A percentile compares a stretch with the other conserved stretches of the same genome.
Evolutionary conservation across 495 filamentous ascomycete species (phyloP).

Genomic region (Cladorrhinum samala): DNA sequence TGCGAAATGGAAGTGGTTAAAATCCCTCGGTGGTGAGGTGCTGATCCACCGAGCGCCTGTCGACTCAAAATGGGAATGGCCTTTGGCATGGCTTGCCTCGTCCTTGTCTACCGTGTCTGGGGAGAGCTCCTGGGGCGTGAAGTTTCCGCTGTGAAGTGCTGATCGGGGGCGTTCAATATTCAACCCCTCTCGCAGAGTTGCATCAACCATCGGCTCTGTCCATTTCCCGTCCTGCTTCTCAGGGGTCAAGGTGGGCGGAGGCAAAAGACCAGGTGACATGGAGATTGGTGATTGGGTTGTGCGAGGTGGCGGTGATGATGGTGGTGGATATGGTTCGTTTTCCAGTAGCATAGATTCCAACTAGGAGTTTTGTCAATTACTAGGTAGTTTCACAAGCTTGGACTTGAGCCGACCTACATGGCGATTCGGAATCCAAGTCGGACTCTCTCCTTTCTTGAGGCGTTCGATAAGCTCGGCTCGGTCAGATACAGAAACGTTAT

Average conservation of each 20-base stretch:
- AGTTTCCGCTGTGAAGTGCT: constrained; percentile 84
- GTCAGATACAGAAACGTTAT: constrained; percentile 37
- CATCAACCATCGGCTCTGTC: constrained; percentile 20
- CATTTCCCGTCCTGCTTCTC: constrained; percentile 27
- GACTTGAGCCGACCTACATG: constrained; percentile 46
- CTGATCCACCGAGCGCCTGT: constrained; percentile 29
- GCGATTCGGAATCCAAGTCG: constrained; percentile 63
- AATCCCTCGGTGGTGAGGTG: constrained; percentile 43
- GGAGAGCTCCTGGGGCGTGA: constrained; percentile 53
- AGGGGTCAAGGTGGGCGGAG: constrained; percentile 37
- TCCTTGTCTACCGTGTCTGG: not conserved
- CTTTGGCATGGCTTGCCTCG: not conserved
- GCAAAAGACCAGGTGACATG: constrained; percentile 28
- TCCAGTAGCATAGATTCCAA: constrained; percentile 35
- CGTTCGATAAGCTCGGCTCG: constrained; percentile 77
- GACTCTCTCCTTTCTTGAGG: constrained; percentile 73
- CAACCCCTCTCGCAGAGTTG: constrained; percentile 35
- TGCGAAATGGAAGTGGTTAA: constrained; percentile 34
- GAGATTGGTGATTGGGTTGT: constrained; percentile 34
- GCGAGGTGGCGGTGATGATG: constrained; percentile 29
- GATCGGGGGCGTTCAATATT: constrained; percentile 80
- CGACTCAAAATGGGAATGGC: constrained; percentile 4
- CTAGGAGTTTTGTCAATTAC: constrained; percentile 20
- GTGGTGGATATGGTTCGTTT: constrained; percentile 15
- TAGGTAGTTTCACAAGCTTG: not conserved